Evolutionary conservation across 2,329 filamentous ascomycete species (phyloP), one percentile per base, ranked within the genome.

Genomic region (Calonectria pseudoreteaudii): DNA sequence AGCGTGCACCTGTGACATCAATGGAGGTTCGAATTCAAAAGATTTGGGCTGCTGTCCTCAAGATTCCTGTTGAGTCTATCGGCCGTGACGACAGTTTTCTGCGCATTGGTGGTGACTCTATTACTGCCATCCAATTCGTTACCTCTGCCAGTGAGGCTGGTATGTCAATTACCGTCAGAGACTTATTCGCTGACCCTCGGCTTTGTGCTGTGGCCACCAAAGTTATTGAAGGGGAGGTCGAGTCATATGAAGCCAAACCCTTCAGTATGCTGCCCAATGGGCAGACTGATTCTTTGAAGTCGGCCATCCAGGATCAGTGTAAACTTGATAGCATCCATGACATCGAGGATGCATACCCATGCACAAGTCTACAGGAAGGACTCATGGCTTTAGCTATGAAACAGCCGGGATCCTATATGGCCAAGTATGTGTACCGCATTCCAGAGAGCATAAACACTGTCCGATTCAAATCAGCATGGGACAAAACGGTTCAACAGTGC

Each of bases 281-380:
- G 1, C 16, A 6, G 4, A 20, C 30, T n/a, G 28, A 23, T 9
- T 30, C 66, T 23, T 34, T 44, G 1, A 68, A 68, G 11, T 58
- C 26, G 3, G 9, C 66, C 14, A 58, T 68, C 14, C 26, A 23
- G 26, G 50, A 58, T 11, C 34, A 68, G 26, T 56, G 70, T 20
- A 49, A 62, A 9, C 49, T 70, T 14, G 44, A 26, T n/a, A 58
- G 41, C 7, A 47, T 64, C 8, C 8, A 30, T 18, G 34, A 65
- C 9, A 73, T 83, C 13, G 78, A 84, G 38, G 84, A 86, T 69
- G 71, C 82, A 0, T 85, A 82, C 41, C 85, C 85, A 3, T 84
- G 82, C 70, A 83, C 84, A 0, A 75, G 82, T 2, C 69, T 86
- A 0, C 85, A 86, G 38, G 82, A 82, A 70, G 83, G 84, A 1